These are phyloP conservation scores for Aphanomyces astaci DNA, from an alignment of 352 stramenopile species.

Conservation along the genomic window DNA sequence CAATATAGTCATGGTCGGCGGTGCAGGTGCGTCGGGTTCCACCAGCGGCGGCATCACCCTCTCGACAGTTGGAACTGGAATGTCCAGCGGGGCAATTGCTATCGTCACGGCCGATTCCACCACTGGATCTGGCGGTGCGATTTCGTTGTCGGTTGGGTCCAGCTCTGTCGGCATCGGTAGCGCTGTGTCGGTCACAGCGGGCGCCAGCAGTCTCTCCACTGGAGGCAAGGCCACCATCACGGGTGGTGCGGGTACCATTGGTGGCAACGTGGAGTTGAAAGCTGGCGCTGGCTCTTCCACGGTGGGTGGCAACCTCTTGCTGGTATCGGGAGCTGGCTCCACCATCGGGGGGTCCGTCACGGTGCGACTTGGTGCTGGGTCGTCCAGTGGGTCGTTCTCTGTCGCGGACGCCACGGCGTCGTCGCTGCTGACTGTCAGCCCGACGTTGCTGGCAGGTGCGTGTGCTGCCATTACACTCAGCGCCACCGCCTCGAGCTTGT, in stretches of 20 bases:
- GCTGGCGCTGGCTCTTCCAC: background rate
- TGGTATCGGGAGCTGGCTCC: background rate
- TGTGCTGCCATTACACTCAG: background rate
- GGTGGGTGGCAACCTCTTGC: slow-evolving; percentile 5
- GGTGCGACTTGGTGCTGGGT: background rate
- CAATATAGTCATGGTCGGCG: slow-evolving; percentile 1
- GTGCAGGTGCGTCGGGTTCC: slow-evolving; percentile 3
- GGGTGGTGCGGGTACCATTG: background rate
- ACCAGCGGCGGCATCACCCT: slow-evolving; percentile 16
- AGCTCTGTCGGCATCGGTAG: slow-evolving; percentile 32
- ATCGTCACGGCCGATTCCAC: slow-evolving; percentile 13
- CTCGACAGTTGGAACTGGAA: slow-evolving; percentile 6
- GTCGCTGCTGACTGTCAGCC: slow-evolving; percentile 1
- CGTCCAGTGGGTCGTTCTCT: background rate
- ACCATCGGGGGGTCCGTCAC: slow-evolving; percentile 1
- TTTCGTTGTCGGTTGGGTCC: slow-evolving; percentile 35
- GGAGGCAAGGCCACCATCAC: background rate
- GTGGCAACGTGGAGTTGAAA: background rate
- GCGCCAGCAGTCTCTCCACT: background rate
- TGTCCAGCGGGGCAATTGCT: slow-evolving; percentile 13
- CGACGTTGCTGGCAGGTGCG: background rate
- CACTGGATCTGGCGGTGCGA: slow-evolving; percentile 33
- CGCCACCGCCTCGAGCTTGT: background rate
- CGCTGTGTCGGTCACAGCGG: slow-evolving; percentile 26
- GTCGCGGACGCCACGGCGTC: background rate